Percentiles rank a stretch among this genome's conserved stretches.
phyloP scores from a whole-genome alignment of 2,329 filamentous ascomycete genomes.

The Microdochium trichocladiopsis region DNA sequence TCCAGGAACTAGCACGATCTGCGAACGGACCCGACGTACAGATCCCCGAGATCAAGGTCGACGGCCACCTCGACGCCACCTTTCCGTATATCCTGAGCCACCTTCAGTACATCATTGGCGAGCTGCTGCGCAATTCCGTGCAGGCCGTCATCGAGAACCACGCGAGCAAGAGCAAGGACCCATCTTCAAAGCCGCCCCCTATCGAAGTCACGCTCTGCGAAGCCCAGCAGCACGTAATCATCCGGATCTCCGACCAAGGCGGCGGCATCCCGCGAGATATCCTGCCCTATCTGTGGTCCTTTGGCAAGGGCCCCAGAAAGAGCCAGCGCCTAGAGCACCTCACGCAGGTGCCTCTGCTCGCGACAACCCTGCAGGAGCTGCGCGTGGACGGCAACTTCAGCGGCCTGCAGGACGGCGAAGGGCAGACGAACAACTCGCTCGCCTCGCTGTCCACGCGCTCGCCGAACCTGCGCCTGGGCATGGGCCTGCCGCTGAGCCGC shows the following conservation, averaged over 20 bases:
- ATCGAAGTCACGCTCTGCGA: slow-evolving; percentile 95
- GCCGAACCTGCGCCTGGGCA: slow-evolving; percentile 80
- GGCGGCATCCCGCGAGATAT: slow-evolving; percentile 84
- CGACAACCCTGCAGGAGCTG: slow-evolving; percentile 87
- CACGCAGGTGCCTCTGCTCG: slow-evolving; percentile 79
- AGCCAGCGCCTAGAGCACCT: slow-evolving; percentile 77
- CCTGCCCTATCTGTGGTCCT: slow-evolving; percentile 90
- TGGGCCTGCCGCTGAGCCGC: slow-evolving; percentile 87
- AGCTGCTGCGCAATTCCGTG: slow-evolving; percentile 89
- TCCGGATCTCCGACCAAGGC: slow-evolving; percentile 90
- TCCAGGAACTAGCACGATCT: slow-evolving; percentile 65
- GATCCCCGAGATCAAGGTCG: slow-evolving; percentile 75
- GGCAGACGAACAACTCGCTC: slow-evolving; percentile 44
- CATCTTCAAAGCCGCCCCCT: slow-evolving; percentile 54
- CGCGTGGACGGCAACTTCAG: slow-evolving; percentile 33
- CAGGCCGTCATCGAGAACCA: slow-evolving; percentile 82
- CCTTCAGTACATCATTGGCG: slow-evolving; percentile 93
- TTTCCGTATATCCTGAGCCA: slow-evolving; percentile 97
- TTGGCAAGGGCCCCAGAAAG: slow-evolving; percentile 83
- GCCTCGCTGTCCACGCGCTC: slow-evolving; percentile 74
- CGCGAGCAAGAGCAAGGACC: slow-evolving; percentile 27
- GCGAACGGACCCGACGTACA: slow-evolving; percentile 65
- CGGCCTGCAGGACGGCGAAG: slow-evolving; percentile 12
- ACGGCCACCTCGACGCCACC: slow-evolving; percentile 79
- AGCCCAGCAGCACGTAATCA: slow-evolving; percentile 88